Evolutionary conservation across 2,329 filamentous ascomycete genomes (phyloP).

Genomic region (Alternaria gaisen): DNA sequence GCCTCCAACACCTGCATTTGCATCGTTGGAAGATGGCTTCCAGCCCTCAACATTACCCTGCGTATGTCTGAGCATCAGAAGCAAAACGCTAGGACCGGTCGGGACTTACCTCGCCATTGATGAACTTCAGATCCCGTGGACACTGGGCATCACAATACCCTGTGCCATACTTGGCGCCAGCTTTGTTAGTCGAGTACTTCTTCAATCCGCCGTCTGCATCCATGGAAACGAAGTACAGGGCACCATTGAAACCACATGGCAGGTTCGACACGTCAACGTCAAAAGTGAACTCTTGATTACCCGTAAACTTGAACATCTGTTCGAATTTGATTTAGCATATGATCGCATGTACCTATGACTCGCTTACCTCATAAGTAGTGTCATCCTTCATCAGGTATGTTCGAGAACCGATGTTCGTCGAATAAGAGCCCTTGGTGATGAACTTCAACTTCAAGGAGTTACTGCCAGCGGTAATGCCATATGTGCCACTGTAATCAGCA

Average conservation of each 20-base stretch:
- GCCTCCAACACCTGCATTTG: conserved; percentile 61
- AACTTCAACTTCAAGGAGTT: conserved; percentile 64
- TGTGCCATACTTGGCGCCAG: conserved; percentile 61
- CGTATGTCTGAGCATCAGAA: background rate
- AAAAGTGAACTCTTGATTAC: conserved; percentile 58
- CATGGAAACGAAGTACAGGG: conserved; percentile 63
- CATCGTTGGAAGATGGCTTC: conserved; percentile 61
- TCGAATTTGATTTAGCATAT: background rate
- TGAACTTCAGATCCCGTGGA: conserved; percentile 59
- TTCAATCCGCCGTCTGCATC: conserved; percentile 66
- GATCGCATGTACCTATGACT: background rate
- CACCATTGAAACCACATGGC: conserved; percentile 74
- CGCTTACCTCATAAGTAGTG: conserved; percentile 34
- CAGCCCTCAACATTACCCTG: conserved; percentile 64
- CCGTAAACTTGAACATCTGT: conserved; percentile 49
- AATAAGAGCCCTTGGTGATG: conserved; percentile 59
- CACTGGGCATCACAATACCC: conserved; percentile 54
- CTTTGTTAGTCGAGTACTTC: conserved; percentile 57
- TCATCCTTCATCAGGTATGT: conserved; percentile 49
- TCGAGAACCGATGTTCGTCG: conserved; percentile 50
- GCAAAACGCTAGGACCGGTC: background rate
- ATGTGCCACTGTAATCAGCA: conserved; percentile 49
- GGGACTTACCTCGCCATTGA: conserved; percentile 53
- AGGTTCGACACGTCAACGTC: conserved; percentile 63
- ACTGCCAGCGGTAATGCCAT: conserved; percentile 61